phyloP scores from a whole-genome alignment of 345 rosid genomes.

The Syzygium oleosum region DNA sequence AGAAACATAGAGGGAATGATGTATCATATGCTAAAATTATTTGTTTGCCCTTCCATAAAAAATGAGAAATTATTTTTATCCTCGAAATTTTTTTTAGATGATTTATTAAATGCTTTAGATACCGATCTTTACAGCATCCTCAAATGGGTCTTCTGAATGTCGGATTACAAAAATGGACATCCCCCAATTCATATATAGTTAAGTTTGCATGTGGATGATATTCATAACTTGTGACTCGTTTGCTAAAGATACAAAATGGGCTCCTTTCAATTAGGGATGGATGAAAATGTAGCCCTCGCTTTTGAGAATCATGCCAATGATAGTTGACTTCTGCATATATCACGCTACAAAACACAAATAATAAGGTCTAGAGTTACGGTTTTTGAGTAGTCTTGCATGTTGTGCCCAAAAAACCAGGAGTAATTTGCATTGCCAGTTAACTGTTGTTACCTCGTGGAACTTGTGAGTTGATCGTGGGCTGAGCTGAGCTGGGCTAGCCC shows the following conservation, averaged over 20 bases:
- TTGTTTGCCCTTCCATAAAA: not conserved
- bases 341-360: not conserved
- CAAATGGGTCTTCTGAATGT: not conserved
- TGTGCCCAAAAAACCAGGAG: not conserved
- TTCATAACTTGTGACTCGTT: not conserved
- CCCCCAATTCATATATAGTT: not conserved
- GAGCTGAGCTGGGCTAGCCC: not conserved
- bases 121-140: not conserved
- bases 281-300: not conserved
- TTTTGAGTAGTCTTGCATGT: not conserved
- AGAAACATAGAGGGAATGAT: not conserved
- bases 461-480: not conserved
- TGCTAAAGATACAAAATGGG: not conserved
- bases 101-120: not conserved
- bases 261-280: not conserved
- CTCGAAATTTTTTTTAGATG: accelerated
- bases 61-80: not conserved
- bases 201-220: not conserved
- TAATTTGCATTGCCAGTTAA: not conserved
- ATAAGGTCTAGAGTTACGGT: not conserved
- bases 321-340: not conserved
- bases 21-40: not conserved
- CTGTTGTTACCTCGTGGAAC: not conserved
- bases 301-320: not conserved
- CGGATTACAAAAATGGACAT: not conserved